Evolutionary conservation across 2,329 filamentous ascomycete genomes (phyloP).

Genomic region (Trichoderma gracile): DNA sequence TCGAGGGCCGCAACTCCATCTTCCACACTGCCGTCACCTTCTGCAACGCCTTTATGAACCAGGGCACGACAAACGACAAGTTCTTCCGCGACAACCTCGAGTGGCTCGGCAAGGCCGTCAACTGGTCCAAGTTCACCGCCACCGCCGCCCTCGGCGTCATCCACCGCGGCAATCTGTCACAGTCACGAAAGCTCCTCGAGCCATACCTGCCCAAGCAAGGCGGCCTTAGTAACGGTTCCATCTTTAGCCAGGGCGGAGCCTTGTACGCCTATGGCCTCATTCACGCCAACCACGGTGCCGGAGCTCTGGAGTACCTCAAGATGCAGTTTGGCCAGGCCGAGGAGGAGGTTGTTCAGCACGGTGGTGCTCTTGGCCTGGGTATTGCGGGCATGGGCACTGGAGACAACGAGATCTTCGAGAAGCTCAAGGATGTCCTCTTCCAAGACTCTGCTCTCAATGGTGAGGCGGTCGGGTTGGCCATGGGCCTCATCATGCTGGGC

Average conservation of each 20-base stretch:
- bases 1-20: slow-evolving; percentile 95
- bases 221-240: slow-evolving; percentile 75
- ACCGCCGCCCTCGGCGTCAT: slow-evolving; percentile 96
- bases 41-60: slow-evolving; percentile 99
- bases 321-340: slow-evolving; percentile 72
- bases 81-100: slow-evolving; percentile 98
- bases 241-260: slow-evolving; percentile 94
- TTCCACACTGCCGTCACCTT: slow-evolving; percentile 98
- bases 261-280: slow-evolving; percentile 94
- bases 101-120: slow-evolving; percentile 96
- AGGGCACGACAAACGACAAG: slow-evolving; percentile 95
- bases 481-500: slow-evolving; percentile 97
- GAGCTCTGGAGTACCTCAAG: slow-evolving; percentile 79
- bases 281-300: slow-evolving; percentile 94
- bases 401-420: slow-evolving; percentile 85
- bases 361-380: slow-evolving; percentile 89
- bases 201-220: slow-evolving; percentile 85
- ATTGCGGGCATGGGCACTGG: slow-evolving; percentile 98
- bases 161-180: slow-evolving; percentile 89
- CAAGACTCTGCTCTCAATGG: slow-evolving; percentile 95
- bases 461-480: slow-evolving; percentile 90
- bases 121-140: slow-evolving; percentile 99
- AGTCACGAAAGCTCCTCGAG: slow-evolving; percentile 89
- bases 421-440: slow-evolving; percentile 84
- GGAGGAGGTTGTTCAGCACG: slow-evolving; percentile 95